Conservation (phyloP, 306 rosid genomes). For the Bauhinia variegata region DNA sequence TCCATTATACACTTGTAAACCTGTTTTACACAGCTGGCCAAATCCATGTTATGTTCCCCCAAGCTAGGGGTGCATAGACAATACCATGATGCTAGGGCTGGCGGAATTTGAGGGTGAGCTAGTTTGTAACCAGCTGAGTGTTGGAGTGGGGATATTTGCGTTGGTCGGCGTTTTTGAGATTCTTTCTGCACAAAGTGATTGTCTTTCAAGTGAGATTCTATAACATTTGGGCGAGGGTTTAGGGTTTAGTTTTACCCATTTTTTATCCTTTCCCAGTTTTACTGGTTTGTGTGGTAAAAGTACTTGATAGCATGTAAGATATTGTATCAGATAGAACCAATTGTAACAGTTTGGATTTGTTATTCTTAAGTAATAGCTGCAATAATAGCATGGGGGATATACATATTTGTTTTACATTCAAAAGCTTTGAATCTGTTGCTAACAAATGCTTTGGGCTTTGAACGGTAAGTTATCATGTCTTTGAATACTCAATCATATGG, state of each 20-base stretch:
- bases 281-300: slow-evolving; percentile 46
- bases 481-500: not conserved
- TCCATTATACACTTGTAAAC: slow-evolving; percentile 63
- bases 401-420: slow-evolving; percentile 23
- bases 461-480: not conserved
- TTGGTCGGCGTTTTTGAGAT: slow-evolving; percentile 67
- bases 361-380: slow-evolving; percentile 42
- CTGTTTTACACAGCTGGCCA: slow-evolving; percentile 66
- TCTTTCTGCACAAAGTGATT: slow-evolving; percentile 77
- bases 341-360: slow-evolving; percentile 51
- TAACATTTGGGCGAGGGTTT: slow-evolving; percentile 56
- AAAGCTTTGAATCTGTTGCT: not conserved
- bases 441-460: slow-evolving; percentile 4
- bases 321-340: slow-evolving; percentile 44
- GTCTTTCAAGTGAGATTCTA: slow-evolving; percentile 60
- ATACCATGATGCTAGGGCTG: slow-evolving; percentile 74
- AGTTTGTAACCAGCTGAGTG: slow-evolving; percentile 54
- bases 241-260: slow-evolving; percentile 37
- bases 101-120: slow-evolving; percentile 65
- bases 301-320: slow-evolving; percentile 50
- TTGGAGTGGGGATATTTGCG: slow-evolving; percentile 63
- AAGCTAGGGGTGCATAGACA: slow-evolving; percentile 46
- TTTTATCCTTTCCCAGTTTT: slow-evolving; percentile 52
- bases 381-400: slow-evolving; percentile 49
- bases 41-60: slow-evolving; percentile 33